phyloP scores from a whole-genome alignment of 2,329 filamentous ascomycete genomes.

The Allantophomopsis cytisporea region DNA sequence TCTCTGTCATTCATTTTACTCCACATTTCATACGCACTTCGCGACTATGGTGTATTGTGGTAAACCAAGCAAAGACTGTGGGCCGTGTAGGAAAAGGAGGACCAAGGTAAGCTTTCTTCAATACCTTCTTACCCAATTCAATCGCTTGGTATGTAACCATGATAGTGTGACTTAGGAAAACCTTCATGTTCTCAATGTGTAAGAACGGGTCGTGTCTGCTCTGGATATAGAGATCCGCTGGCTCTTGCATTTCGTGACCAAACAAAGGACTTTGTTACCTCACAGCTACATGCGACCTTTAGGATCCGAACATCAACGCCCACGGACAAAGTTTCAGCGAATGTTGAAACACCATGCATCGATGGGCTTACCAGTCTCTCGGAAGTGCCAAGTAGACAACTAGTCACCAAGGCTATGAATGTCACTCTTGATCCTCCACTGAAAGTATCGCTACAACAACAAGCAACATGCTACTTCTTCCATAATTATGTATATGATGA shows the following conservation, averaged over 20 bases:
- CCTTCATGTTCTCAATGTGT: conserved; percentile 40
- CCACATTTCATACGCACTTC: background rate
- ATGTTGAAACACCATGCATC: no score
- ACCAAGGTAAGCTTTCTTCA: conserved; percentile 27
- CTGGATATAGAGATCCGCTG: conserved; percentile 39
- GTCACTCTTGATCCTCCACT: no score
- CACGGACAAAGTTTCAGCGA: no score
- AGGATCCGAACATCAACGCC: no score
- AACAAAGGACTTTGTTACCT: conserved; percentile 16
- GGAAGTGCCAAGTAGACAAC: no score
- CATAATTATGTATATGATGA: conserved; percentile 1
- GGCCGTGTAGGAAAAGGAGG: conserved; percentile 39
- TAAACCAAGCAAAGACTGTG: conserved; percentile 42
- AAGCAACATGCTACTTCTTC: conserved; percentile 1
- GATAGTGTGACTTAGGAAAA: conserved; percentile 38
- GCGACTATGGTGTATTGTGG: conserved; percentile 40
- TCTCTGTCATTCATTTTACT: no score
- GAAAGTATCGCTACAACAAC: background rate
- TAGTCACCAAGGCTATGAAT: no score
- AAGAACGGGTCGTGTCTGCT: conserved; percentile 35
- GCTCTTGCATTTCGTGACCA: conserved; percentile 45
- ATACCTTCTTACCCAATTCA: background rate
- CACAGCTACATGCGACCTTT: no score
- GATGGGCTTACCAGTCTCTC: no score
- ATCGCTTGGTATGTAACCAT: no score